phyloP scores from a whole-genome alignment of 495 filamentous ascomycete genomes.

The Hypoxylon fragiforme region DNA sequence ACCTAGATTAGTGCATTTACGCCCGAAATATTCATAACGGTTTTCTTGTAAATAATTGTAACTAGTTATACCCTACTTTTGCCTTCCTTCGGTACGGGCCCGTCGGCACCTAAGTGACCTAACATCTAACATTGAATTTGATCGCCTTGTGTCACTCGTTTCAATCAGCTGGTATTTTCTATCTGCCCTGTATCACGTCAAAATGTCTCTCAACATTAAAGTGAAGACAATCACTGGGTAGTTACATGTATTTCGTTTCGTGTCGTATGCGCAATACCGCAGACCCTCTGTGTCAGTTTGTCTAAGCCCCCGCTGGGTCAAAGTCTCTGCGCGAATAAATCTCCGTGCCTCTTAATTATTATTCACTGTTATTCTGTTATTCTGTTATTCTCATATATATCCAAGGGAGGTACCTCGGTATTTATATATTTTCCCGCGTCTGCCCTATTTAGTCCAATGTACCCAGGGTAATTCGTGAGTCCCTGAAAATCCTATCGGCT shows the following conservation, averaged over 20 bases:
- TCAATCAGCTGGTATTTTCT: not conserved
- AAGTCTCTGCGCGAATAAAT: constrained; percentile 17
- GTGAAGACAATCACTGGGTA: too few relatives aligned
- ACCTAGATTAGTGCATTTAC: too few relatives aligned
- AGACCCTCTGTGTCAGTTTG: constrained; percentile 12
- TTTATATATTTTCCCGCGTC: not conserved
- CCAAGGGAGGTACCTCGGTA: too few relatives aligned
- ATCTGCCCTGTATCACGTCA: constrained; percentile 3
- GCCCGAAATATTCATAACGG: too few relatives aligned
- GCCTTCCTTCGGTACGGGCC: too few relatives aligned
- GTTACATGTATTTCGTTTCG: too few relatives aligned
- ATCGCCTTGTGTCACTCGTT: constrained; percentile 8
- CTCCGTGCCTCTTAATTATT: constrained; percentile 3
- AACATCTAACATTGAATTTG: not conserved
- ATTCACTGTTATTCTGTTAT: too few relatives aligned
- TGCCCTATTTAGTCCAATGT: too few relatives aligned
- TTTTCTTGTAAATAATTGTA: too few relatives aligned
- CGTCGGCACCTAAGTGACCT: not conserved
- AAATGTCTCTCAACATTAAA: not conserved
- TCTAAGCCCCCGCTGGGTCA: constrained; percentile 15
- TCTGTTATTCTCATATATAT: too few relatives aligned
- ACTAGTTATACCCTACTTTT: too few relatives aligned
- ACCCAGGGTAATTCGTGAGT: constrained; percentile 16
- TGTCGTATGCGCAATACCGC: not conserved
- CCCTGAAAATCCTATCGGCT: constrained; percentile 15